A percentile compares a stretch with the other conserved stretches of the same genome.
phyloP scores from a whole-genome alignment of 2,329 filamentous ascomycete species.

The Stemphylium lycopersici region DNA sequence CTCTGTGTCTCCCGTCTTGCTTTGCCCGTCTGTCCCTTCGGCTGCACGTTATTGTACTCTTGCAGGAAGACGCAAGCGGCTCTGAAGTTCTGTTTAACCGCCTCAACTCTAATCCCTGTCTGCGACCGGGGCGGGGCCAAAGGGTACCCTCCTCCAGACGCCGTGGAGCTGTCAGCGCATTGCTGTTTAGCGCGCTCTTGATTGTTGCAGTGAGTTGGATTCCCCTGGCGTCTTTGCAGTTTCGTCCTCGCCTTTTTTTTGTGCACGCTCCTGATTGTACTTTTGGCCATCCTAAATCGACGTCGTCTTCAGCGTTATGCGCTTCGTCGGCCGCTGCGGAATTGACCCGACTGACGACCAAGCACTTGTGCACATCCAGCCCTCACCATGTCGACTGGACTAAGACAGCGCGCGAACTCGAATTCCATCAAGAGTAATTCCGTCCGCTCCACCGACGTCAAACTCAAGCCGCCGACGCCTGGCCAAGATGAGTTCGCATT shows the following conservation, averaged over 20 bases:
- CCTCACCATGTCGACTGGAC: constrained; percentile 53
- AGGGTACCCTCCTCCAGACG: constrained; percentile 46
- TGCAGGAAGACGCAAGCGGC: constrained; percentile 40
- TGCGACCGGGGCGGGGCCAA: constrained; percentile 46
- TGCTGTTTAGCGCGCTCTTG: constrained; percentile 47
- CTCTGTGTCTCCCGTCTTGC: constrained; percentile 29
- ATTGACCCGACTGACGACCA: constrained; percentile 39
- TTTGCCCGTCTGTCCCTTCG: constrained; percentile 40
- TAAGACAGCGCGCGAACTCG: constrained; percentile 52
- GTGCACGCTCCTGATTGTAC: constrained; percentile 39
- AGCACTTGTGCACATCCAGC: constrained; percentile 32
- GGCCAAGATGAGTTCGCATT: constrained; percentile 63
- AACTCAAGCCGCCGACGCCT: constrained; percentile 50
- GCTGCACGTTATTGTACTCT: constrained; percentile 45
- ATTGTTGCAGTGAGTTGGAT: constrained; percentile 48
- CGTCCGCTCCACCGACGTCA: constrained; percentile 41
- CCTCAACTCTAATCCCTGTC: constrained; percentile 41
- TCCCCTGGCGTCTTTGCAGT: constrained; percentile 37
- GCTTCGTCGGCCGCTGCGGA: constrained; percentile 32
- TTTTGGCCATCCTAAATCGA: constrained; percentile 37
- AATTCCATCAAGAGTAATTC: constrained; percentile 40
- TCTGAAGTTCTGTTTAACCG: constrained; percentile 49
- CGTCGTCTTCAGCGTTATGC: constrained; percentile 37
- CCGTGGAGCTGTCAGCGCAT: constrained; percentile 44
- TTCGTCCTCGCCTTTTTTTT: constrained; percentile 32